Evolutionary conservation across 73 alveolate genomes (phyloP), one percentile per base, ranked within the genome.

Genomic region (Paramecium biaurelia): DNA sequence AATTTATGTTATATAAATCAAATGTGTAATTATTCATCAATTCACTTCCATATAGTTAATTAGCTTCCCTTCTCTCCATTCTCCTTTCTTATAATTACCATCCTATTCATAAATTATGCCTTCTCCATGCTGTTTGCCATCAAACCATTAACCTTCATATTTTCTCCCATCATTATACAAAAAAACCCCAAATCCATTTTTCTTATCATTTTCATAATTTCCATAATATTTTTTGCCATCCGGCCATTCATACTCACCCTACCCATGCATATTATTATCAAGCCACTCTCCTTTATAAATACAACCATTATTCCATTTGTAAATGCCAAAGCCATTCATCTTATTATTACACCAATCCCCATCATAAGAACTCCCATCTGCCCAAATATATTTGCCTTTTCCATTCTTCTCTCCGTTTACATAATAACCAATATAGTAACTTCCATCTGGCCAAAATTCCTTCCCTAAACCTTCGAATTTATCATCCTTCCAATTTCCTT

Each of bases 161-260:
- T 86, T 92, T 92, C 95, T 86, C 12, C 96, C 95, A 93, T 93
- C 94, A 85, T 82, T 93, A 90, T 92, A 93, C 7, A 32, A 57
- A 53, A 57, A 94, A 12, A 94, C 92, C 37, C 97, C 97, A 72
- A 84, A 93, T 43, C 98, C 98, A 34, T 85, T 74, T 74, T 93
- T 92, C 76, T 95, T 95, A 85, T 95, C 96, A n/a, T 92, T 28
- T 43, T 45, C 32, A 85, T 92, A 93, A 23, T 76, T 85, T 5
- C 98, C 96, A 26, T 76, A 85, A 92, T 94, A 94, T n/a, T 57
- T 45, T 23, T 95, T 92, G 20, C 98, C 98, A 92, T 95, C 97
- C 7, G 92, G 86, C 97, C 97, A 95, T 6, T 35, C 18, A 87
- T 76, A 94, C 45, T 43, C 93, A 7, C 98, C 98, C 70, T 41